Conservation (phyloP, 495 filamentous ascomycete genomes). For the Aspergillus mulundensis region DNA sequence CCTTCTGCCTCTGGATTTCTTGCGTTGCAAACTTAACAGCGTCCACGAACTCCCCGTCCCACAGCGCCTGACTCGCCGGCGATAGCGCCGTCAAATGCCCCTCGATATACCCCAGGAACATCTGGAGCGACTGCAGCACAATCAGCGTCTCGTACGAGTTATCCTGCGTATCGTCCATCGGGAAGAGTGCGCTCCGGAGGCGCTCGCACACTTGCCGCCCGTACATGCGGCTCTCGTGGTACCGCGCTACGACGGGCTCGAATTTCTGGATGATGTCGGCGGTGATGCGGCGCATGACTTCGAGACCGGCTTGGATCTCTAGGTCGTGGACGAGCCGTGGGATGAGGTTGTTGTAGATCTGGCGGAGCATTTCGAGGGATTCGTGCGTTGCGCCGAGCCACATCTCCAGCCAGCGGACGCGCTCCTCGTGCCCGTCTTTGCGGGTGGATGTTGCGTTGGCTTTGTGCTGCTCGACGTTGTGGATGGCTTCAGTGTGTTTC, state of each 20-base stretch:
- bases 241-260: slow-evolving; percentile 7
- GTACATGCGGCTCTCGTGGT: slow-evolving; percentile 15
- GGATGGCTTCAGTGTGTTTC: slow-evolving; percentile 2
- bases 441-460: background rate
- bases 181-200: slow-evolving; percentile 7
- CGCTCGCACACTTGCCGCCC: slow-evolving; percentile 1
- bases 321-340: slow-evolving; percentile 11
- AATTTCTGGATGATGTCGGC: background rate
- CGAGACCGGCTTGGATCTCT: slow-evolving; percentile 15
- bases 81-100: slow-evolving; percentile 10
- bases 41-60: slow-evolving; percentile 14
- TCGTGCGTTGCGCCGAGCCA: slow-evolving; percentile 18
- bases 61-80: slow-evolving; percentile 17
- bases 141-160: slow-evolving; percentile 1
- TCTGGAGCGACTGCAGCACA: slow-evolving; percentile 8
- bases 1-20: slow-evolving; percentile 12
- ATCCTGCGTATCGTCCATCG: background rate
- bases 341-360: slow-evolving; percentile 13
- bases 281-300: slow-evolving; percentile 8
- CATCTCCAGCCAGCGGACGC: slow-evolving; percentile 9
- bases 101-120: slow-evolving; percentile 15
- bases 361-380: slow-evolving; percentile 12
- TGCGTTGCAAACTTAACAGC: slow-evolving; percentile 6
- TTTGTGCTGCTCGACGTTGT: background rate
- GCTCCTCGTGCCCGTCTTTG: background rate